phyloP scores from a whole-genome alignment of 768 basidiomycete genomes.

The Russula sp. region DNA sequence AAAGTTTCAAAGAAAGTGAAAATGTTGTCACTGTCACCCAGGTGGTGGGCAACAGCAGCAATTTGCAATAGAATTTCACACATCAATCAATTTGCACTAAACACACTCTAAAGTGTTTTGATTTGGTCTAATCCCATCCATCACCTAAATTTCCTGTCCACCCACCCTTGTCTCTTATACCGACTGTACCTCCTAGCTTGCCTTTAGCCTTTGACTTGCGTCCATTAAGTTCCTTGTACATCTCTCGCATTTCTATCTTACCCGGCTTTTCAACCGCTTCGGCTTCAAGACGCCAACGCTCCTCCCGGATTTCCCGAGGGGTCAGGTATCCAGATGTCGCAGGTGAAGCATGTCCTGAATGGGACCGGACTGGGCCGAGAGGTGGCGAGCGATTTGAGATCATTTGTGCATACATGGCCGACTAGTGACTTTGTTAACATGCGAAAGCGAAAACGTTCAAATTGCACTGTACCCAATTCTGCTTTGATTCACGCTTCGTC shows the following conservation, averaged over 20 bases:
- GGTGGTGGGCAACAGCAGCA: no score
- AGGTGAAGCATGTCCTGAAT: constrained; percentile 51
- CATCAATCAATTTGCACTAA: no score
- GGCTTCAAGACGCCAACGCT: constrained; percentile 62
- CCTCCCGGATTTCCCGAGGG: constrained; percentile 74
- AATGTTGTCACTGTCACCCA: no score
- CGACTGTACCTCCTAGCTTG: constrained; percentile 60
- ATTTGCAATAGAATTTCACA: no score
- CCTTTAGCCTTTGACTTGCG: constrained; percentile 74
- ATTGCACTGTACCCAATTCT: constrained; percentile 66
- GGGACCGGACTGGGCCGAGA: constrained; percentile 39
- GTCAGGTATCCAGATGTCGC: constrained; percentile 63
- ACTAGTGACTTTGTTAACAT: constrained; percentile 1
- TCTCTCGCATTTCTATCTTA: constrained; percentile 84
- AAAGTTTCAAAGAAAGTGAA: no score
- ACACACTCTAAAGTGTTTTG: no score
- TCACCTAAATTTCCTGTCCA: constrained; percentile 49
- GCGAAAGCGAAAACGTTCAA: neutral
- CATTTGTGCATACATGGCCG: constrained; percentile 20
- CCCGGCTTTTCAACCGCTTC: constrained; percentile 54
- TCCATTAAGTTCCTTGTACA: constrained; percentile 88
- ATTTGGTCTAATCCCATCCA: constrained; percentile 31
- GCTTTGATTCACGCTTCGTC: constrained; percentile 92
- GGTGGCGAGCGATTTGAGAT: constrained; percentile 38
- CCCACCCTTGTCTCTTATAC: constrained; percentile 74